A percentile compares a stretch with the other conserved stretches of the same genome.
Evolutionary conservation across 1,284 basidiomycete genomes (phyloP).

Genomic region (Leccinum subrobustum): DNA sequence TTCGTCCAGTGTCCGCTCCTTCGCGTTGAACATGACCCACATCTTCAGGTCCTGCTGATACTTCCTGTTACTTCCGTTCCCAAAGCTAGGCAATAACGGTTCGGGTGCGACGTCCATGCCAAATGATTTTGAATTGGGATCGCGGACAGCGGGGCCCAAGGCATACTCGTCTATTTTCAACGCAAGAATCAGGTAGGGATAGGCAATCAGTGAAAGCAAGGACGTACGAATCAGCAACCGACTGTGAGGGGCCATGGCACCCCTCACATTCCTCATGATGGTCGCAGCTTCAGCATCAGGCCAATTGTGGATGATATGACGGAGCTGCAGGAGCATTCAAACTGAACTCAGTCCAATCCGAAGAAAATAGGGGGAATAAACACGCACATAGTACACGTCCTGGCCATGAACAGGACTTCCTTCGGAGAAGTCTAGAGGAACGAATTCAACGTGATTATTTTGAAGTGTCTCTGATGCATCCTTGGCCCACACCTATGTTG

Average conservation of each 20-base stretch:
- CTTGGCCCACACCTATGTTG: background rate
- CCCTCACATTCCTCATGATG: slow-evolving; percentile 22
- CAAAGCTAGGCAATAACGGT: background rate
- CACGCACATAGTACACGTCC: slow-evolving; percentile 22
- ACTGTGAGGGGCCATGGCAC: slow-evolving; percentile 25
- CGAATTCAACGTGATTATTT: background rate
- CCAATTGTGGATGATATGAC: slow-evolving; percentile 22
- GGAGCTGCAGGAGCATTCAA: slow-evolving; percentile 12
- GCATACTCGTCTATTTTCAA: background rate
- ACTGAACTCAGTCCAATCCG: too few relatives aligned
- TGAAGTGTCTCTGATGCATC: background rate
- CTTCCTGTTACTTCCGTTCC: background rate
- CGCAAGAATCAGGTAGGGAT: background rate
- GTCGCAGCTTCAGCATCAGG: slow-evolving; percentile 15
- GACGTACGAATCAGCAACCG: slow-evolving; percentile 28
- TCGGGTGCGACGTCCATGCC: background rate
- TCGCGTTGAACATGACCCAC: background rate
- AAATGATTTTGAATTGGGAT: background rate
- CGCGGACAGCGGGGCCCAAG: background rate
- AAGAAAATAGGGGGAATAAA: too few relatives aligned
- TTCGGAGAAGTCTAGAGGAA: background rate
- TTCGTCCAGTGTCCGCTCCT: background rate
- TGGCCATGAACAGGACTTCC: slow-evolving; percentile 39
- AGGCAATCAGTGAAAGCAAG: too few relatives aligned
- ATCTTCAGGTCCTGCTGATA: background rate